Conservation (phyloP, 1,284 basidiomycete genomes). For the Rhodotorula sp. region DNA sequence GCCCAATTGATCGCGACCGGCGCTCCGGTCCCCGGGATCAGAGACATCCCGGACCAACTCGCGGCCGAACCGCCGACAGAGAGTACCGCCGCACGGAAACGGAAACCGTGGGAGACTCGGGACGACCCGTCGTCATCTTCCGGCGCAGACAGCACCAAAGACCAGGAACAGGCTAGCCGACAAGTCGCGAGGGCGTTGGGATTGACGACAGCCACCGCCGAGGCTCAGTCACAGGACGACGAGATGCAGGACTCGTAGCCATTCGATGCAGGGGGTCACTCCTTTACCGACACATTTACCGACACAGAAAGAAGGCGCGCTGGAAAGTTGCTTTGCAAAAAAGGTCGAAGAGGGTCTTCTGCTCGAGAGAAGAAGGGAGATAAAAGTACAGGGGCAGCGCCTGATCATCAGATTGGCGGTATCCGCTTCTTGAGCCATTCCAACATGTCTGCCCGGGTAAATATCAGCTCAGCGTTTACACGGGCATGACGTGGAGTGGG, state of each 20-base stretch:
- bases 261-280: no score
- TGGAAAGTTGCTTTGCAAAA: no score
- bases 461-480: no score
- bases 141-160: no score
- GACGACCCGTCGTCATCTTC: not conserved
- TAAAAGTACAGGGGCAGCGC: not conserved
- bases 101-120: conserved; percentile 43
- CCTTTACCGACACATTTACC: no score
- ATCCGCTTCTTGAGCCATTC: conserved; percentile 1
- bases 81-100: conserved; percentile 7
- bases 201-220: no score
- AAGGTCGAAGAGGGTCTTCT: no score
- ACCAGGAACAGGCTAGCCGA: no score
- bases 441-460: not conserved
- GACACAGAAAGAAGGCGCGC: no score
- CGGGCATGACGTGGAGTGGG: not conserved
- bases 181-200: no score
- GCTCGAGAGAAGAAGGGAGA: not conserved
- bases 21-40: conserved; percentile 41
- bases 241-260: not conserved
- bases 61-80: conserved; percentile 32
- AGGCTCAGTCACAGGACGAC: not conserved
- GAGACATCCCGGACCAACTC: conserved; percentile 41
- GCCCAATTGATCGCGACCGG: conserved; percentile 42
- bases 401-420: not conserved